Conservation (phyloP, 2,329 filamentous ascomycete genomes). For the Fusarium euwallaceae region DNA sequence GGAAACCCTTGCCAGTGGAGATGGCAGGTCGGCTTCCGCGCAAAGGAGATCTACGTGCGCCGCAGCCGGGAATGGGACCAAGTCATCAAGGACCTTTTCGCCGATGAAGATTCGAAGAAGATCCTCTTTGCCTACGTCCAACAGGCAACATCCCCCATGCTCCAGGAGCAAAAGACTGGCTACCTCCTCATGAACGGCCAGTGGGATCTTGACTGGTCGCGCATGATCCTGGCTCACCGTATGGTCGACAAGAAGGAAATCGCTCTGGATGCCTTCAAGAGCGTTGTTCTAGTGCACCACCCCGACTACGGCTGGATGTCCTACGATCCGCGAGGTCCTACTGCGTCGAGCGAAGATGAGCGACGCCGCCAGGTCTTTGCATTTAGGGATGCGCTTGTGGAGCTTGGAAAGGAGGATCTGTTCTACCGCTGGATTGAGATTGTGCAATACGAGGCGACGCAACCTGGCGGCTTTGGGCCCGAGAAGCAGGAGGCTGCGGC, state of each 20-base stretch:
- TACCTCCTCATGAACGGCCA: slow-evolving; percentile 87
- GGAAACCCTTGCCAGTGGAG: slow-evolving; percentile 80
- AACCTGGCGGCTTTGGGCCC: slow-evolving; percentile 81
- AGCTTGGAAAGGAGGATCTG: slow-evolving; percentile 85
- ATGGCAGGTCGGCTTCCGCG: slow-evolving; percentile 79
- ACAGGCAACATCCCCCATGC: slow-evolving; percentile 76
- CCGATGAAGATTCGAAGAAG: slow-evolving; percentile 64
- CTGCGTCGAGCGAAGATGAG: slow-evolving; percentile 69
- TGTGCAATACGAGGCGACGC: slow-evolving; percentile 86
- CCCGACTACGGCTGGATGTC: slow-evolving; percentile 76
- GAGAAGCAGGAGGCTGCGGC: slow-evolving; percentile 81
- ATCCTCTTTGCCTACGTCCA: slow-evolving; percentile 73
- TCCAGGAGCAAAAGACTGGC: slow-evolving; percentile 83
- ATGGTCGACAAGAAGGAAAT: slow-evolving; percentile 75
- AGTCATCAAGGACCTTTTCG: slow-evolving; percentile 67
- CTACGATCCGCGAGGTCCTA: slow-evolving; percentile 70
- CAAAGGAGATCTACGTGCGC: slow-evolving; percentile 84
- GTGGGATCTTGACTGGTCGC: slow-evolving; percentile 89
- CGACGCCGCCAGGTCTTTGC: slow-evolving; percentile 80
- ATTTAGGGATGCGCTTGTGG: slow-evolving; percentile 81
- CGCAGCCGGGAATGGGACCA: slow-evolving; percentile 80
- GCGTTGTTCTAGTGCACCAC: slow-evolving; percentile 77
- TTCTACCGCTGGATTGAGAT: slow-evolving; percentile 96
- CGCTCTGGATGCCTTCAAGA: slow-evolving; percentile 76
- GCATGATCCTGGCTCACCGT: slow-evolving; percentile 80